Evolutionary conservation across 2,329 filamentous ascomycete genomes (phyloP), one percentile per base, ranked within the genome.

Genomic region (Apiospora malaysiana): DNA sequence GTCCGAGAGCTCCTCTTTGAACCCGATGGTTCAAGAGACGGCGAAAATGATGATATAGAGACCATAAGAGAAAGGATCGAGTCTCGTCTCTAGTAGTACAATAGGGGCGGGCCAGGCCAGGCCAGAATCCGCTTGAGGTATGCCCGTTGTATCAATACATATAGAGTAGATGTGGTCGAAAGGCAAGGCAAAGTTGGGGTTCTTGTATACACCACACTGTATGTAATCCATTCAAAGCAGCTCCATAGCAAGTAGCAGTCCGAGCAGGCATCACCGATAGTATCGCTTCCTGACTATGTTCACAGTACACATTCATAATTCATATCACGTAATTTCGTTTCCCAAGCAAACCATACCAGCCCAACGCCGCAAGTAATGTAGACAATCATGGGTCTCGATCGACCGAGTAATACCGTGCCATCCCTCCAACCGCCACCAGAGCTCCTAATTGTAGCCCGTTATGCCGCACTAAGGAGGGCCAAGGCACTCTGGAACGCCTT

Each of bases 401-500:
- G 21, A 32, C 27, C 8, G 4, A 23, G 9, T 12, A 40, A 18
- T 12, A 23, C 14, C 49, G 27, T 32, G 14, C 0, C 14, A 18
- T 18, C 23, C 32, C 37, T 66, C 45, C 27, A 45, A 14, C 66
- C 6, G n/a, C 40, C 14, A n/a, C 21, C 14, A 67, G 27, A 45
- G 45, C 27, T 21, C n/a, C 63, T 67, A 23, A 21, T 10, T 1
- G 66, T 67, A 46, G n/a, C 66, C 66, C 45, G 65, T 67, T 25
- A 45, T 46, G 46, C 68, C 68, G 49, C 68, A 42, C 46, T 49
- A 43, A 91, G 81, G 59, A 91, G 82, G 4, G 87, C 87, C 72
- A 91, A 78, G 37, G 89, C 89, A 75, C 85, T 89, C 77, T 91
- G 87, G 78, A 91, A 91, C 25, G 89, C 89, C 68, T 85, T 84